Percentiles rank a stretch among this genome's conserved stretches.
phyloP scores from a whole-genome alignment of 352 stramenopile species.

The Phytophthora ohioensis region DNA sequence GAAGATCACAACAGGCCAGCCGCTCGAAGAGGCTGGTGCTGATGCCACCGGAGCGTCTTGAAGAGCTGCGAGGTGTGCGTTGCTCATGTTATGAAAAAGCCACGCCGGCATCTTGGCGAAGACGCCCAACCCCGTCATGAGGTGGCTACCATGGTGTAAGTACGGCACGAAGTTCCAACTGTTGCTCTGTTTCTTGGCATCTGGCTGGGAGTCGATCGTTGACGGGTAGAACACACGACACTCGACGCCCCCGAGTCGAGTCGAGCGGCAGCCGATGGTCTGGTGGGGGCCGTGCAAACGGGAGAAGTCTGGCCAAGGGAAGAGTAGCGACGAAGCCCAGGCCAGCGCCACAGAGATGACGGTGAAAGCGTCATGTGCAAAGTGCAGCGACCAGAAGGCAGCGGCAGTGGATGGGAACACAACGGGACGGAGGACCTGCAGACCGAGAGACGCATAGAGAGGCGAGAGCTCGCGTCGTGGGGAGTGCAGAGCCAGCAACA shows the following conservation, averaged over 20 bases:
- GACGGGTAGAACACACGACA: slow-evolving; percentile 77
- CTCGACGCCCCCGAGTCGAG: slow-evolving; percentile 57
- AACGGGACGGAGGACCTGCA: slow-evolving; percentile 1
- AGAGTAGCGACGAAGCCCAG: slow-evolving; percentile 47
- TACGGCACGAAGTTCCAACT: slow-evolving; percentile 31
- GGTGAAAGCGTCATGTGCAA: slow-evolving; percentile 9
- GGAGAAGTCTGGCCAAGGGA: slow-evolving; percentile 66
- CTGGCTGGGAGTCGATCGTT: slow-evolving; percentile 5
- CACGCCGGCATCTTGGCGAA: slow-evolving; percentile 60
- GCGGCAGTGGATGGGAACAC: slow-evolving; percentile 7
- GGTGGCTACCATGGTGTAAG: slow-evolving; percentile 63
- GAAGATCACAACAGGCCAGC: slow-evolving; percentile 69
- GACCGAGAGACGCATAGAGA: slow-evolving; percentile 42
- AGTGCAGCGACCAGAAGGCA: slow-evolving; percentile 11
- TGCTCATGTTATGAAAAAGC: slow-evolving; percentile 64
- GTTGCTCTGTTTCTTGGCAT: background rate
- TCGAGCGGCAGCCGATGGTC: slow-evolving; percentile 53
- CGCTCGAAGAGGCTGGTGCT: slow-evolving; percentile 16
- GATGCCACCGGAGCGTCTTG: slow-evolving; percentile 47
- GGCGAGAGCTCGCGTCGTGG: slow-evolving; percentile 41
- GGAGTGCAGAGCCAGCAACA: slow-evolving; percentile 45
- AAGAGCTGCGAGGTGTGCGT: slow-evolving; percentile 55
- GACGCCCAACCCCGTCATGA: slow-evolving; percentile 54
- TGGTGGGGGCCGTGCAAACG: slow-evolving; percentile 48
- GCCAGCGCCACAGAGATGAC: slow-evolving; percentile 27